Evolutionary conservation across 495 filamentous ascomycete species (phyloP).

Genomic region (Echria macrotheca): DNA sequence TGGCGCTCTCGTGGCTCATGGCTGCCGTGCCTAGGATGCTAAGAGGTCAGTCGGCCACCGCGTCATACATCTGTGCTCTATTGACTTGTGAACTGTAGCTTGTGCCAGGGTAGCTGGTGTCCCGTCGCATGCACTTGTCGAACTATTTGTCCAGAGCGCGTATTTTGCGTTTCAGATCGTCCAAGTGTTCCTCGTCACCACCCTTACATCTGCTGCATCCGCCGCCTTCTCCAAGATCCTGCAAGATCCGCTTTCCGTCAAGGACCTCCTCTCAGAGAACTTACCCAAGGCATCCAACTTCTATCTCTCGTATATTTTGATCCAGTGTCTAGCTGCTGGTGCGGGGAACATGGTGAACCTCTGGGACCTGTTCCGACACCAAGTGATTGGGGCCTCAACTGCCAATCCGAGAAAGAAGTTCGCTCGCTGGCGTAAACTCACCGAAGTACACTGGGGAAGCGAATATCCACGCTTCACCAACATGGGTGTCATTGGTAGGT

Average conservation of each 20-base stretch:
- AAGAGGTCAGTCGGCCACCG: conserved; percentile 56
- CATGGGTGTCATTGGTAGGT: conserved; percentile 60
- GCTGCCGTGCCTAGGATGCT: conserved; percentile 73
- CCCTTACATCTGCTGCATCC: conserved; percentile 65
- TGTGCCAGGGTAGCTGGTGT: conserved; percentile 68
- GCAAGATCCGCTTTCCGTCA: conserved; percentile 52
- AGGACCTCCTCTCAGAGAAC: conserved; percentile 61
- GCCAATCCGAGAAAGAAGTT: conserved; percentile 74
- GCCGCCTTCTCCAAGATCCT: conserved; percentile 56
- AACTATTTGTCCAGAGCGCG: conserved; percentile 72
- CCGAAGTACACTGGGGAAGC: conserved; percentile 66
- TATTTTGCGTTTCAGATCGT: conserved; percentile 89
- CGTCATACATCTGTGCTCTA: too few species aligned
- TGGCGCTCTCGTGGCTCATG: conserved; percentile 74
- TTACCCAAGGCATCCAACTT: conserved; percentile 82
- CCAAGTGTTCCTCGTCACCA: conserved; percentile 86
- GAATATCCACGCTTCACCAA: conserved; percentile 65
- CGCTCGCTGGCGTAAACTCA: conserved; percentile 58
- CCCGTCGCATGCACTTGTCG: conserved; percentile 64
- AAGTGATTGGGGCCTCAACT: conserved; percentile 60
- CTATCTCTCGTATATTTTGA: conserved; percentile 82
- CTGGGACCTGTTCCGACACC: conserved; percentile 46
- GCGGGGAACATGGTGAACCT: conserved; percentile 57
- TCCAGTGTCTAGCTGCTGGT: conserved; percentile 74
- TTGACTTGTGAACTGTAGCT: too few species aligned